Base-by-base conservation (phyloP, 139 green algal genomes). In the Mesotaenium endlicherianum region DNA sequence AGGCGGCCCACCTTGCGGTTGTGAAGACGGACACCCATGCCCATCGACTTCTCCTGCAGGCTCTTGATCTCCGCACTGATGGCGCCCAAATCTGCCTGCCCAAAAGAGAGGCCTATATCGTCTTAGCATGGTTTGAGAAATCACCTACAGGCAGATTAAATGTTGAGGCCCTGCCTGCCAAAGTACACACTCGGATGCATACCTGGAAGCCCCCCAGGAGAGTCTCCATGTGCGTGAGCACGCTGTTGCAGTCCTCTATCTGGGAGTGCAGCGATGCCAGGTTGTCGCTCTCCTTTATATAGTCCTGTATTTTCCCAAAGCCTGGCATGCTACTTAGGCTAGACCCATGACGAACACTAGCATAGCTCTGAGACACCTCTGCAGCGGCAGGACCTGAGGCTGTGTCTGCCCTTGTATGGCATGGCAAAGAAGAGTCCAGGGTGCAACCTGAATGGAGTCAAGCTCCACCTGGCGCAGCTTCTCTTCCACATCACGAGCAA, bases 231-330 rank as follows among this genome's bases (percentile, higher is more conserved):
- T 82, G 83, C 11, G 68, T 85, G 75, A 98, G 88, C 53, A 98
- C 96, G 79, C 50, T 70, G 86, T 98, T 95, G 81, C 95, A 98
- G 59, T 91, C 87, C 57, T 91, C 88, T 70, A 98, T 98, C 92
- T 98, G 93, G 11, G 91, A 82, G 60, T 98, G 94, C 68, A 98
- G 88, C 3, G 80, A 89, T 2, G 96, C 87, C 59, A 98, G 91
- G 84, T 95, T 97, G 87, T 95, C 95, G 53, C 85, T 94, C 86
- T 98, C 95, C 1, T 82, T 77, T 16, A 98, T 95, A 86, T 98
- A 98, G 79, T 98, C 95, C 88, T 88, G 81, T 38, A 80, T n/a
- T n/a, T n/a, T n/a, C n/a, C n/a, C n/a, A n/a, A n/a, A n/a, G n/a
- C n/a, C n/a, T n/a, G n/a, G n/a, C n/a, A n/a, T n/a, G n/a, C n/a